These are phyloP conservation scores for Penicillium salamii DNA, from an alignment of 495 filamentous ascomycete species.

Conservation along the genomic window DNA sequence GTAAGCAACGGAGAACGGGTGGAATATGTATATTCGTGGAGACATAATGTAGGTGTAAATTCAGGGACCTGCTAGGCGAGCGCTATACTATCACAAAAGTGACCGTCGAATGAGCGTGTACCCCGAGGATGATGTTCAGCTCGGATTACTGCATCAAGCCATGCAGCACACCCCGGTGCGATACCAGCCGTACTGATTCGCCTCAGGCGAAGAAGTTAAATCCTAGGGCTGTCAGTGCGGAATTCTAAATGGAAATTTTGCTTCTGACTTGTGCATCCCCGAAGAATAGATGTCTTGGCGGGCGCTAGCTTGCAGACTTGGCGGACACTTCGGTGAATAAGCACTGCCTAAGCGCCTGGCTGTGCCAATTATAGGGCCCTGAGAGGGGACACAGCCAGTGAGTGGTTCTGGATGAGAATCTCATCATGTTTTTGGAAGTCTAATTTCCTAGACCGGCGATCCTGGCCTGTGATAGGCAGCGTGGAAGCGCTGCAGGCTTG, in stretches of 20 bases:
- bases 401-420: not conserved
- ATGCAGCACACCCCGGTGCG: not conserved
- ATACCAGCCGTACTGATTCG: not conserved
- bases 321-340: slow-evolving; percentile 8
- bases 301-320: slow-evolving; percentile 26
- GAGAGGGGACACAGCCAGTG: not conserved
- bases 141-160: not conserved
- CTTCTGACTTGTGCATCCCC: slow-evolving; percentile 4
- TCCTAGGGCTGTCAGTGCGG: slow-evolving; percentile 1
- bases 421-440: slow-evolving; percentile 6
- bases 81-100: slow-evolving; percentile 14
- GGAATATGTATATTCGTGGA: slow-evolving; percentile 17
- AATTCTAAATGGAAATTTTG: not conserved
- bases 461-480: slow-evolving; percentile 18
- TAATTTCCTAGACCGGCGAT: not conserved
- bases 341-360: slow-evolving; percentile 1
- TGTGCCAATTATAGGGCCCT: slow-evolving; percentile 10
- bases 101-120: slow-evolving; percentile 9
- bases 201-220: not conserved
- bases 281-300: slow-evolving; percentile 5
- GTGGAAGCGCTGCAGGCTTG: slow-evolving; percentile 21
- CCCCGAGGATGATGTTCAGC: slow-evolving; percentile 2
- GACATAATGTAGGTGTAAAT: not conserved
- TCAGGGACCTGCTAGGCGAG: not conserved
- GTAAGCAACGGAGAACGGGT: slow-evolving; percentile 1